Conservation (phyloP, 2,329 filamentous ascomycete genomes). For the Lasiodiplodia citricola region DNA sequence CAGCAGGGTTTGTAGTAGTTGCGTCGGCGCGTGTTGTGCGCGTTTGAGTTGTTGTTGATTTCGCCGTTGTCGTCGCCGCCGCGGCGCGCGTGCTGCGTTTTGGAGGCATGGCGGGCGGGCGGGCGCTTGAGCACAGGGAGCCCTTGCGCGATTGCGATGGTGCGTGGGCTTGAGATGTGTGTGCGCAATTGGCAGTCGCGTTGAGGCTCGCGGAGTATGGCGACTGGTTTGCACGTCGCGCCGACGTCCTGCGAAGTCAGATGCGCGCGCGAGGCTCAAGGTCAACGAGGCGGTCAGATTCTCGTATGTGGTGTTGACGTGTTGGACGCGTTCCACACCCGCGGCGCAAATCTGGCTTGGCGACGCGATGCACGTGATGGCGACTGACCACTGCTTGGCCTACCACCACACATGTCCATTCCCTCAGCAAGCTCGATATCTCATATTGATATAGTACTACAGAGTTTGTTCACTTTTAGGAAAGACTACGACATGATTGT, state of each 20-base stretch:
- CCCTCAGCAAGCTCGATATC: not conserved
- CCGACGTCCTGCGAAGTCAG: not conserved
- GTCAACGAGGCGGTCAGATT: not conserved
- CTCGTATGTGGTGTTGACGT: slow-evolving; percentile 9
- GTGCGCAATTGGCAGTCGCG: not conserved
- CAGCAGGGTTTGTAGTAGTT: not conserved
- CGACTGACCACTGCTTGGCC: not conserved
- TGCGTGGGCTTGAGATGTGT: not conserved
- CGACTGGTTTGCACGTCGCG: not conserved
- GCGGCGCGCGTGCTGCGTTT: slow-evolving; percentile 31
- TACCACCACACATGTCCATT: not conserved
- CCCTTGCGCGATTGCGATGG: not conserved
- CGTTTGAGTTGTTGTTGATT: slow-evolving; percentile 30
- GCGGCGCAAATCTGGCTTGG: slow-evolving; percentile 26
- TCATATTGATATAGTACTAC: not conserved
- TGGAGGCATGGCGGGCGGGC: slow-evolving; percentile 9
- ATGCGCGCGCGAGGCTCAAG: not conserved
- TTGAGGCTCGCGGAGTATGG: not conserved
- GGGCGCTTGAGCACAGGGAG: not conserved
- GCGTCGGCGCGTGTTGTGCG: not conserved
- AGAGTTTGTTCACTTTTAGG: not conserved
- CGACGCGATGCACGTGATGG: slow-evolving; percentile 36
- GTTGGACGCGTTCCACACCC: not conserved
- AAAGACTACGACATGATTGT: not conserved
- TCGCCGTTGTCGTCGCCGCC: not conserved